These are phyloP conservation scores for Ophiostoma tasmaniense DNA, from an alignment of 2,329 filamentous ascomycete species.

Conservation along the genomic window DNA sequence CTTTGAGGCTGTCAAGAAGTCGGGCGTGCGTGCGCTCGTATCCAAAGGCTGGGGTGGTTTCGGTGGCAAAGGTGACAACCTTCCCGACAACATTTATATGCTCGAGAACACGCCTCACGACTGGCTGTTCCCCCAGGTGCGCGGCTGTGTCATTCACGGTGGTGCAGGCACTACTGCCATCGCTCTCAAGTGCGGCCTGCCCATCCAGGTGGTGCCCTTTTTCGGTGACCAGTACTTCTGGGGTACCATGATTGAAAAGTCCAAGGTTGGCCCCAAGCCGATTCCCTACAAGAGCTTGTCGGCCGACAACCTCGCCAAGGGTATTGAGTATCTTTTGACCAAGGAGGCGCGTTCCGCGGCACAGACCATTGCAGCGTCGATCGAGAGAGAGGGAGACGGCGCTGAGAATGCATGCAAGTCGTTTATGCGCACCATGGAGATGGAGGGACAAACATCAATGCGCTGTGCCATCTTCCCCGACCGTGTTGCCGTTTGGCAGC, in stretches of 20 bases:
- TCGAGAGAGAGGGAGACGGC: slow-evolving; percentile 57
- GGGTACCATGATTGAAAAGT: slow-evolving; percentile 58
- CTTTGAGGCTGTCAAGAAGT: slow-evolving; percentile 56
- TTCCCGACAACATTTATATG: slow-evolving; percentile 60
- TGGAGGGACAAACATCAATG: slow-evolving; percentile 47
- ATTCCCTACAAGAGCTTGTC: slow-evolving; percentile 61
- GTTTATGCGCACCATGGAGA: slow-evolving; percentile 53
- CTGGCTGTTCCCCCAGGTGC: slow-evolving; percentile 63
- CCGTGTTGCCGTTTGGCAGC: slow-evolving; percentile 55
- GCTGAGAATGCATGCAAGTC: slow-evolving; percentile 59
- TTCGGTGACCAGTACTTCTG: slow-evolving; percentile 76
- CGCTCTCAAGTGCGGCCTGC: slow-evolving; percentile 60
- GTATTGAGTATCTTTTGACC: slow-evolving; percentile 58
- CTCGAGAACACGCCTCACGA: slow-evolving; percentile 68
- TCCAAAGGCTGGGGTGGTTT: slow-evolving; percentile 70
- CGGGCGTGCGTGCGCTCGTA: slow-evolving; percentile 62
- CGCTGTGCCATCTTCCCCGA: slow-evolving; percentile 58
- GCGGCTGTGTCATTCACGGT: slow-evolving; percentile 65
- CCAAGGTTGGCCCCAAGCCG: slow-evolving; percentile 56
- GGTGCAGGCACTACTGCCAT: slow-evolving; percentile 70
- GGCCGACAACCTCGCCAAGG: slow-evolving; percentile 57
- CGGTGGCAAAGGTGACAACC: slow-evolving; percentile 41
- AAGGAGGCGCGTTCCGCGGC: slow-evolving; percentile 52
- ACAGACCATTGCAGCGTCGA: slow-evolving; percentile 50
- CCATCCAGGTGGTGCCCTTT: slow-evolving; percentile 70